These are phyloP conservation scores for Calocybe gangraenosa DNA, from an alignment of 768 basidiomycete species.

Conservation along the genomic window DNA sequence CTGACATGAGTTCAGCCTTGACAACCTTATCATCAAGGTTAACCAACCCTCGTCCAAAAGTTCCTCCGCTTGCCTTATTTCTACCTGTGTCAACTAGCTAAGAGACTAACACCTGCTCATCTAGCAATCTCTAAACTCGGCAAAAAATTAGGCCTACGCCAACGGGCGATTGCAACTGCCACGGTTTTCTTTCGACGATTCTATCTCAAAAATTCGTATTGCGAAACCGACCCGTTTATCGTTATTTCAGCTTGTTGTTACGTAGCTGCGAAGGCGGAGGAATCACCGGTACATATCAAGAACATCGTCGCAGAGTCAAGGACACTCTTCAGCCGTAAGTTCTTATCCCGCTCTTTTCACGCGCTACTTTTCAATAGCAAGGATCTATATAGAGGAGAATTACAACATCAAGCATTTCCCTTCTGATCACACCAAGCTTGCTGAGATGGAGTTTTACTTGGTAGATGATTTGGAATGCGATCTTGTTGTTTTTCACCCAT, in stretches of 20 bases:
- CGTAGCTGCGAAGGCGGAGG: conserved; percentile 96
- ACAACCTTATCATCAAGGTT: too few relatives aligned
- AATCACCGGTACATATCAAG: conserved; percentile 94
- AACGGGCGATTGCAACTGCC: conserved; percentile 91
- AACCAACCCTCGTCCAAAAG: too few relatives aligned
- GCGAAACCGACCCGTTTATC: conserved; percentile 92
- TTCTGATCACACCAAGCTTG: conserved; percentile 84
- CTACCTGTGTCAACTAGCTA: too few relatives aligned
- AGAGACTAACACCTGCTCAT: neutral
- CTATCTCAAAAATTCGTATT: conserved; percentile 92
- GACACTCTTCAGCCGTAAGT: conserved; percentile 66
- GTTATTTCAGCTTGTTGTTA: conserved; percentile 93
- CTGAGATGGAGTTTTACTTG: conserved; percentile 99
- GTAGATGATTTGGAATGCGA: conserved; percentile 97
- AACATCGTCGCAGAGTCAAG: conserved; percentile 83
- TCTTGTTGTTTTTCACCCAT: conserved; percentile 90
- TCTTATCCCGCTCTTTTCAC: neutral
- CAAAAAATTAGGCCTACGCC: conserved; percentile 76
- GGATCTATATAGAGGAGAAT: conserved; percentile 45
- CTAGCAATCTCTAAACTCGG: conserved; percentile 84
- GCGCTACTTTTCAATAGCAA: neutral
- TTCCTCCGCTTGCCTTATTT: too few relatives aligned
- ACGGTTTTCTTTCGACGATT: conserved; percentile 96
- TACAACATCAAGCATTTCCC: conserved; percentile 80
- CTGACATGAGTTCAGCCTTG: too few relatives aligned